A percentile compares a stretch with the other conserved stretches of the same genome.
Evolutionary conservation across 768 basidiomycete genomes (phyloP).

Genomic region (Boletus pseudopeckii): DNA sequence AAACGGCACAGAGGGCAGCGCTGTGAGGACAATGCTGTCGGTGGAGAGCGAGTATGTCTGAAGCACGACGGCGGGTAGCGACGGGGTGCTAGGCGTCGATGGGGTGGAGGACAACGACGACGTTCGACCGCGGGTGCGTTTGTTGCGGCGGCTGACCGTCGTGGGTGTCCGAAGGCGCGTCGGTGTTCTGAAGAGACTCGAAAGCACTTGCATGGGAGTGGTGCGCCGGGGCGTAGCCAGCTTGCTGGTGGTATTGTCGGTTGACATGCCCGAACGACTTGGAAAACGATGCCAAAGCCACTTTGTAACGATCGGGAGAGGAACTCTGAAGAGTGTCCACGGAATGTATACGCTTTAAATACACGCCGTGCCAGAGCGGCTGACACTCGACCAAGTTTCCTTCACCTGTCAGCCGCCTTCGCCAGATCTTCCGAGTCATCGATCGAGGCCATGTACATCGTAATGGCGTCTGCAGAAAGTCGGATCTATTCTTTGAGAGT

Average conservation of each 20-base stretch:
- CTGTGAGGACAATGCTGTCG: constrained; percentile 60
- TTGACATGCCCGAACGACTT: constrained; percentile 8
- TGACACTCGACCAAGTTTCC: too few species aligned
- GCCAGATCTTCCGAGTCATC: not conserved
- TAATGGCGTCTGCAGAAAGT: too few species aligned
- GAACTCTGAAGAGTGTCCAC: not conserved
- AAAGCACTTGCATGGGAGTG: constrained; percentile 14
- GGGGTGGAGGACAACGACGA: constrained; percentile 8
- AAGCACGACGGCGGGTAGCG: constrained; percentile 47
- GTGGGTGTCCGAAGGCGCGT: constrained; percentile 22
- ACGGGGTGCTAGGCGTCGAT: constrained; percentile 4
- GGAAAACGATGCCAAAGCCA: not conserved
- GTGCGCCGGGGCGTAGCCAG: constrained; percentile 8
- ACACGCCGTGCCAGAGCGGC: not conserved
- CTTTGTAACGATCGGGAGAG: not conserved
- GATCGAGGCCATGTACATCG: not conserved
- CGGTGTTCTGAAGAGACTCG: constrained; percentile 24
- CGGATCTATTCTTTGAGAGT: too few species aligned
- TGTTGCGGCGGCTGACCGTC: constrained; percentile 15
- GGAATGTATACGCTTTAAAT: not conserved
- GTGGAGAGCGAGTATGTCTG: constrained; percentile 51
- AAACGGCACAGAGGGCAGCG: constrained; percentile 57
- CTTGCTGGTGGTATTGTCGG: not conserved
- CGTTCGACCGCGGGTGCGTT: constrained; percentile 15
- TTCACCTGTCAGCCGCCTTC: constrained; percentile 5